Percentiles rank a stretch among this genome's conserved stretches.
phyloP scores from a whole-genome alignment of 495 filamentous ascomycete genomes.

The Xylaria scruposa region DNA sequence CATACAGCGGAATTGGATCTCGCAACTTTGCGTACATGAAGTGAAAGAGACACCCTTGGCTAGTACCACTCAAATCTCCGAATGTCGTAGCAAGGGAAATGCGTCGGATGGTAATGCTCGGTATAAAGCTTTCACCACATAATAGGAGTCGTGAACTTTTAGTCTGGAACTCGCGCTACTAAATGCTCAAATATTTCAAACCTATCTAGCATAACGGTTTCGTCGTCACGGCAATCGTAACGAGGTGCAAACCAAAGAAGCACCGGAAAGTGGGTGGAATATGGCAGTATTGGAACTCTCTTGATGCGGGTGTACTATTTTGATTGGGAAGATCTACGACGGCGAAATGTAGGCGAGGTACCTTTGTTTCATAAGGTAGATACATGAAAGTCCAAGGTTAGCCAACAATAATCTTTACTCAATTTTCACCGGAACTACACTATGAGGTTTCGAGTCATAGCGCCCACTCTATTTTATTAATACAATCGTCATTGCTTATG shows the following conservation, averaged over 20 bases:
- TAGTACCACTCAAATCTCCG: not conserved
- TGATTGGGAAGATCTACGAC: not conserved
- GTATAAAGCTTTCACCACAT: not conserved
- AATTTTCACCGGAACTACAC: not conserved
- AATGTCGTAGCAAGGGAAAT: not conserved
- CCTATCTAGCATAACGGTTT: not conserved
- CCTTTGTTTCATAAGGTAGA: not conserved
- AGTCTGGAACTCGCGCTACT: not conserved
- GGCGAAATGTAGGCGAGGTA: not conserved
- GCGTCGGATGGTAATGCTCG: not conserved
- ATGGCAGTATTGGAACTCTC: not conserved
- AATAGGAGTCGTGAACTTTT: not conserved
- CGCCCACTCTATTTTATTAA: not conserved
- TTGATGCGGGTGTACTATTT: not conserved
- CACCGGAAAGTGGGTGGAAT: constrained; percentile 12
- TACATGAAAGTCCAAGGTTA: not conserved
- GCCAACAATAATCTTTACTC: too few relatives aligned
- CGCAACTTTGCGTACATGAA: not conserved
- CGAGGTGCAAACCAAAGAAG: not conserved
- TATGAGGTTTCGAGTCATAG: not conserved
- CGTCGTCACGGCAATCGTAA: not conserved
- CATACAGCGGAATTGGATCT: constrained; percentile 10
- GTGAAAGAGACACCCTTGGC: not conserved
- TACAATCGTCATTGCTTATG: constrained; percentile 2
- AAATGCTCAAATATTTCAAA: not conserved